These are phyloP conservation scores for Grammothele lineata DNA, from an alignment of 768 basidiomycete genomes.

Conservation along the genomic window DNA sequence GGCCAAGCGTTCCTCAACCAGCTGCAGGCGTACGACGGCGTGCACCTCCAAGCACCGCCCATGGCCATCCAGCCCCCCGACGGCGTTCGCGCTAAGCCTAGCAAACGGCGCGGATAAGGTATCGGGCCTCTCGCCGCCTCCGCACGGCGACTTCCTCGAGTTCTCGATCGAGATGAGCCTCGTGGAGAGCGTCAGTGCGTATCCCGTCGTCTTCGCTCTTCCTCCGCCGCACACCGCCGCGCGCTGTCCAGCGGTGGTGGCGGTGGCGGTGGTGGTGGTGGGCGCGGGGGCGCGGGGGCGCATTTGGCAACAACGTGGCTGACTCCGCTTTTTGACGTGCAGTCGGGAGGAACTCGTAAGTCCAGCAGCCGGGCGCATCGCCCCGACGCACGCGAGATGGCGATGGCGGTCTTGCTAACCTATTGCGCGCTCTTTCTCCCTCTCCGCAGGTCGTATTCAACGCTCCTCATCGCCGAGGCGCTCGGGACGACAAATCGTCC, in stretches of 20 bases:
- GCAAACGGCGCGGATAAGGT: slow-evolving; percentile 8
- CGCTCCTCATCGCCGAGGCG: slow-evolving; percentile 64
- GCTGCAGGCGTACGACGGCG: slow-evolving; percentile 28
- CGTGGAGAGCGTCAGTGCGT: slow-evolving; percentile 59
- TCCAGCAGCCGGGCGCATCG: neutral
- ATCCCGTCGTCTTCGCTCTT: neutral
- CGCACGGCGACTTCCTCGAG: slow-evolving; percentile 60
- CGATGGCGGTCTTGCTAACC: too few relatives aligned
- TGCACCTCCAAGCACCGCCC: slow-evolving; percentile 27
- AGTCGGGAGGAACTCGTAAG: slow-evolving; percentile 55
- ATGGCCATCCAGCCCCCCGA: slow-evolving; percentile 19
- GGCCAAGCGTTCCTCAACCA: neutral
- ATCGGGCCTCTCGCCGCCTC: slow-evolving; percentile 35
- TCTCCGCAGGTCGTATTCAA: slow-evolving; percentile 56
- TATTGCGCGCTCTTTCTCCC: too few relatives aligned
- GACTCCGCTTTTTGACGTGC: too few relatives aligned
- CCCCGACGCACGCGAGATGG: neutral
- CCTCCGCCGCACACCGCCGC: too few relatives aligned
- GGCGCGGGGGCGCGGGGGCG: too few relatives aligned
- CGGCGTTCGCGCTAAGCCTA: slow-evolving; percentile 19
- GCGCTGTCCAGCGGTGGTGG: too few relatives aligned
- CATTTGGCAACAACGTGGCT: too few relatives aligned
- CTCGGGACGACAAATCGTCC: slow-evolving; percentile 62
- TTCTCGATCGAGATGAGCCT: slow-evolving; percentile 79
- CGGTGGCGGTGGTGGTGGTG: too few relatives aligned